A percentile compares a stretch with the other conserved stretches of the same genome.
Evolutionary conservation across 208 protist genomes (phyloP).

Genomic region (Leishmania lainsoni): DNA sequence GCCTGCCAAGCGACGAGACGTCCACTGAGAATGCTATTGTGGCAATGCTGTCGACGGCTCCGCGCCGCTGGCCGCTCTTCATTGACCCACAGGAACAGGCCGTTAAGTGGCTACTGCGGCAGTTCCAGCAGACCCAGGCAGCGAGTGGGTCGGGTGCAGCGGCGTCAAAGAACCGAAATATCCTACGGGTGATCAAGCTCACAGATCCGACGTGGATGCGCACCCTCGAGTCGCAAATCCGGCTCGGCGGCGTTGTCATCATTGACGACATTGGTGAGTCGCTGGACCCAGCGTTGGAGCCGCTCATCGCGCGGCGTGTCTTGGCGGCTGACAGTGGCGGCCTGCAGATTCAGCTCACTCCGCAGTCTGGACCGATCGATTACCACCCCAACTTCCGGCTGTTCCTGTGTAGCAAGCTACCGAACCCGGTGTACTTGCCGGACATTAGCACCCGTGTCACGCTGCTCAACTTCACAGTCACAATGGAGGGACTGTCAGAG

Average conservation of each 20-base stretch:
- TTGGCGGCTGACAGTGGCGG: constrained; percentile 76
- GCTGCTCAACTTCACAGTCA: constrained; percentile 98
- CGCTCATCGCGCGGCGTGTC: constrained; percentile 90
- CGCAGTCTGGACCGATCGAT: constrained; percentile 88
- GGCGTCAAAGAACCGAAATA: constrained; percentile 34
- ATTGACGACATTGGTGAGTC: constrained; percentile 96
- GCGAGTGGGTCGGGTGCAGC: constrained; percentile 21
- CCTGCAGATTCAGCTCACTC: constrained; percentile 84
- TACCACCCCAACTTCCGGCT: constrained; percentile 94
- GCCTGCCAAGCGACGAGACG: constrained; percentile 95
- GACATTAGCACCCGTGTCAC: constrained; percentile 96
- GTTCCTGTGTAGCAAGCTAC: constrained; percentile 96
- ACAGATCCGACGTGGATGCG: constrained; percentile 93
- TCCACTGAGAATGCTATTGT: constrained; percentile 97
- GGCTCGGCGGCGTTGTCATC: constrained; percentile 91
- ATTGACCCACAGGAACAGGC: constrained; percentile 97
- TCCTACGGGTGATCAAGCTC: constrained; percentile 86
- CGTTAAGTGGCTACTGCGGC: constrained; percentile 93
- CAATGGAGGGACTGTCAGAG: constrained; percentile 93
- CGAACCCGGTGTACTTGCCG: constrained; percentile 96
- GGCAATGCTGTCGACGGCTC: constrained; percentile 74
- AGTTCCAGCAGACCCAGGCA: constrained; percentile 50
- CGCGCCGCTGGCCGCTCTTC: constrained; percentile 93
- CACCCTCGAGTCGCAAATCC: constrained; percentile 93
- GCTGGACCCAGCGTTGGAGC: constrained; percentile 94